A percentile compares a stretch with the other conserved stretches of the same genome.
Evolutionary conservation across 1,284 basidiomycete species (phyloP).

Genomic region (Phlebopus sp.): DNA sequence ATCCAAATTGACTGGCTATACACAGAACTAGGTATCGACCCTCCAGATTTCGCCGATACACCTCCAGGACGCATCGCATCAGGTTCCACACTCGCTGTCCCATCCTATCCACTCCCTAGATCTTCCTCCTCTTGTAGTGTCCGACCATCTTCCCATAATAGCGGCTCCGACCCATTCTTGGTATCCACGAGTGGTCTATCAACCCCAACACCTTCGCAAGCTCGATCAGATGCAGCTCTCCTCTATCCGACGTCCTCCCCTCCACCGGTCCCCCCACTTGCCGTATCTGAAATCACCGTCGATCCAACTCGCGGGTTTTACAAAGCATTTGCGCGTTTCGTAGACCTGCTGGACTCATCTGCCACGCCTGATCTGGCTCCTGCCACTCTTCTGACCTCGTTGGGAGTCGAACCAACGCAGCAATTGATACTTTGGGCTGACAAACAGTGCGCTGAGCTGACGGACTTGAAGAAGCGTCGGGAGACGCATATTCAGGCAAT

Average conservation of each 20-base stretch:
- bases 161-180: conserved; percentile 50
- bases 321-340: conserved; percentile 60
- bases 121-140: conserved; percentile 39
- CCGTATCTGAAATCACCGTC: conserved; percentile 19
- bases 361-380: conserved; percentile 37
- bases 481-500: conserved; percentile 80
- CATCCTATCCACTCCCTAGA: conserved; percentile 33
- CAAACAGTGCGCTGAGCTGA: conserved; percentile 54
- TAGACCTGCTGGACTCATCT: conserved; percentile 60
- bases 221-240: conserved; percentile 22
- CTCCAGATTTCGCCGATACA: conserved; percentile 47
- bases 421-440: conserved; percentile 64
- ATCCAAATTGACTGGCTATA: conserved; percentile 79
- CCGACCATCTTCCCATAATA: conserved; percentile 20
- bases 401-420: conserved; percentile 67
- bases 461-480: conserved; percentile 64
- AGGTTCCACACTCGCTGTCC: conserved; percentile 37
- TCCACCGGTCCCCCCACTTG: conserved; percentile 18
- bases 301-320: conserved; percentile 43
- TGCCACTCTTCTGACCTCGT: conserved; percentile 39
- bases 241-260: conserved; percentile 30
- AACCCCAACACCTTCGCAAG: conserved; percentile 50
- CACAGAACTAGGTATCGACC: conserved; percentile 68
- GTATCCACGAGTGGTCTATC: conserved; percentile 25
- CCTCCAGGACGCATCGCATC: conserved; percentile 23